Percentiles rank a stretch among this genome's conserved stretches.
Conservation (phyloP, 305 asterid genomes). For the Fraxinus latifolia region DNA sequence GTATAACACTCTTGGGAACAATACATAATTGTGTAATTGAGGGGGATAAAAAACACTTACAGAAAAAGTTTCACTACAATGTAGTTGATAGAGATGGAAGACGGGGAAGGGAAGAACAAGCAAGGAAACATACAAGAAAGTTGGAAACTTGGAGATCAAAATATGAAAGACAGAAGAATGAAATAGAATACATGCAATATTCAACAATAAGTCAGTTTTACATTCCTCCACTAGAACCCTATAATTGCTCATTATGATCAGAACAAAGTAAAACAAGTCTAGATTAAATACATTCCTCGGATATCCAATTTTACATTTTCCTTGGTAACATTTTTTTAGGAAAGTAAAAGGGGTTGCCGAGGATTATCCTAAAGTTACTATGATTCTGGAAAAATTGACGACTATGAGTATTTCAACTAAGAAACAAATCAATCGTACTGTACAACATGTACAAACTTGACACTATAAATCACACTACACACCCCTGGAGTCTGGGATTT, state of each 20-base stretch:
- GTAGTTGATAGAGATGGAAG: neutral
- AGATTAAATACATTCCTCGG: neutral
- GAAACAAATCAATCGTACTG: neutral
- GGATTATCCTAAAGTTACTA: neutral
- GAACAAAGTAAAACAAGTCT: neutral
- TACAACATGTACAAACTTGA: neutral
- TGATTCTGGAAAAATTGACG: neutral
- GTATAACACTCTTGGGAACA: neutral
- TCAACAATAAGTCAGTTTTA: neutral
- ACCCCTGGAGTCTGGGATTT: conserved; percentile 7
- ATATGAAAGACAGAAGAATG: neutral
- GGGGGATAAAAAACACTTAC: neutral
- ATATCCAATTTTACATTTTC: neutral
- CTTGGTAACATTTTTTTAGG: neutral
- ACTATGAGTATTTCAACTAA: neutral
- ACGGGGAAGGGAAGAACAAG: neutral
- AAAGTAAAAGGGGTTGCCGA: neutral
- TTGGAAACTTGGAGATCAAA: neutral
- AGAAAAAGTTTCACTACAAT: neutral
- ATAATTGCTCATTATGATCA: neutral
- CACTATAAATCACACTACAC: neutral
- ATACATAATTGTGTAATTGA: neutral
- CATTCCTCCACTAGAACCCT: neutral
- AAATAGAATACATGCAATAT: neutral
- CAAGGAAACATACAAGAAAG: neutral